Percentiles rank a stretch among this genome's conserved stretches.
Conservation (phyloP, 2,329 filamentous ascomycete species). For the Botrytis hyacinthi region DNA sequence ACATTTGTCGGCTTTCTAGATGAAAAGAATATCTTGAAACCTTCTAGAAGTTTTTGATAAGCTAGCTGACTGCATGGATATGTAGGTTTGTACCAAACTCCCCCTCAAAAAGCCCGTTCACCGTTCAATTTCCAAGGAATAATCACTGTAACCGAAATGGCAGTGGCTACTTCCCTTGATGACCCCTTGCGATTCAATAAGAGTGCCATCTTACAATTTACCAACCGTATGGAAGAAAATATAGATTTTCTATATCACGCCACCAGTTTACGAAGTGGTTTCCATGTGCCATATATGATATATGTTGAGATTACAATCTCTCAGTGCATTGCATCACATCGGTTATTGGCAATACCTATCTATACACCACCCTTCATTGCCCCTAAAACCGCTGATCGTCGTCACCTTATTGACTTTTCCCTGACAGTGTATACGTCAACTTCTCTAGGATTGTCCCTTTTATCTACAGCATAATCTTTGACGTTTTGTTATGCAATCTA, state of each 20-base stretch:
- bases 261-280: not conserved
- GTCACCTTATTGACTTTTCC: not conserved
- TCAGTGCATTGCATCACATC: not conserved
- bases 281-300: not conserved
- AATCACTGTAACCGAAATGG: constrained; percentile 3
- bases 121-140: not conserved
- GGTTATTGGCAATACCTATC: not conserved
- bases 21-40: constrained; percentile 5
- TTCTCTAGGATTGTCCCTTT: not conserved
- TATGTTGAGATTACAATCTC: not conserved
- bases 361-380: not conserved
- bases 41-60: constrained; percentile 17
- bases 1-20: not conserved
- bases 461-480: not conserved
- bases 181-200: not conserved
- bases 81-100: not conserved
- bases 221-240: not conserved
- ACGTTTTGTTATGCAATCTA: not conserved
- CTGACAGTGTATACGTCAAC: not conserved
- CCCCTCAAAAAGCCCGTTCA: not conserved
- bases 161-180: not conserved
- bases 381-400: not conserved
- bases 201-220: not conserved
- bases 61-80: not conserved
- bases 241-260: not conserved